Evolutionary conservation across 139 green algal species (phyloP).

Genomic region (Zygnema cylindricum): DNA sequence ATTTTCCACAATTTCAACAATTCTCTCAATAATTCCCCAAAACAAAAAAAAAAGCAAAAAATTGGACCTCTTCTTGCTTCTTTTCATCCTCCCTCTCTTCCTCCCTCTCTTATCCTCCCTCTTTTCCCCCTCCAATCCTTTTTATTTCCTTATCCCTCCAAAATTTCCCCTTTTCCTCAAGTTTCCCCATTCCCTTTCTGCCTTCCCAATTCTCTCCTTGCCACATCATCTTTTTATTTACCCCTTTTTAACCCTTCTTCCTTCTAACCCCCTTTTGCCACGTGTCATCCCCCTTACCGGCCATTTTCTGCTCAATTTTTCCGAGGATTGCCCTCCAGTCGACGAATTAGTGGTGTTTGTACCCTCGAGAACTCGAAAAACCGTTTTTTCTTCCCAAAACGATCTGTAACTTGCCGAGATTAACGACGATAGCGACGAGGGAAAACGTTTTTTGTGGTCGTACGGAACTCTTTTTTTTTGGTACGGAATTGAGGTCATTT

Average conservation of each 20-base stretch:
- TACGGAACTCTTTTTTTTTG: not conserved
- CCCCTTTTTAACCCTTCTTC: not conserved
- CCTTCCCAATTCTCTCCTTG: constrained; percentile 22
- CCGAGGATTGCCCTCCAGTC: too few relatives aligned
- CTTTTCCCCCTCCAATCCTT: not conserved
- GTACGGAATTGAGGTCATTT: constrained; percentile 1
- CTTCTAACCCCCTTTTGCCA: constrained; percentile 11
- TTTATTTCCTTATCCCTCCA: not conserved
- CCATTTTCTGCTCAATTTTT: constrained; percentile 7
- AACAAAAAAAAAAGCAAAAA: too few relatives aligned
- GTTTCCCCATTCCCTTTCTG: not conserved
- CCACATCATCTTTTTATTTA: constrained; percentile 9
- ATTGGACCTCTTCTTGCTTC: constrained; percentile 30
- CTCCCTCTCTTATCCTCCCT: constrained; percentile 1
- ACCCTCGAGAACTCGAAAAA: too few relatives aligned
- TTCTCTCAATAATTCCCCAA: too few relatives aligned
- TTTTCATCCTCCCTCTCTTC: not conserved
- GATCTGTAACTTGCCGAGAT: not conserved
- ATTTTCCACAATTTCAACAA: constrained; percentile 13
- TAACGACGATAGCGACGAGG: not conserved
- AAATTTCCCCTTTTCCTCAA: not conserved
- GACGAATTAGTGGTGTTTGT: too few relatives aligned
- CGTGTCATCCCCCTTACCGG: constrained; percentile 7
- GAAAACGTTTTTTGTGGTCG: too few relatives aligned
- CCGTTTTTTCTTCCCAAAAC: not conserved